Evolutionary conservation across 805 yeast genomes (phyloP).

Genomic region (Wickerhamomyces bisporus): DNA sequence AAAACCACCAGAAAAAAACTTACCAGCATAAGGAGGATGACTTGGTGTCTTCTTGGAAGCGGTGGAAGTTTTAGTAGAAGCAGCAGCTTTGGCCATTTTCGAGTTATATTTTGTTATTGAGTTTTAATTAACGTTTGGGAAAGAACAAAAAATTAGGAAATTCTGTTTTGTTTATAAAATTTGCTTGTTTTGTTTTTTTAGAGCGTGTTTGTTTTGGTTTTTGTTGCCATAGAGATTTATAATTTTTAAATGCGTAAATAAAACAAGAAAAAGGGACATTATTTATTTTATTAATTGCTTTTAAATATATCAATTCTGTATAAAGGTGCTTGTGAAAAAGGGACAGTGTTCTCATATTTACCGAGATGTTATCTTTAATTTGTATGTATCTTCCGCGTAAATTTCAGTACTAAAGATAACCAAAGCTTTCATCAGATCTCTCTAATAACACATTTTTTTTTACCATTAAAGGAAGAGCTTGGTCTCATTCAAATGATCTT

Average conservation of each 20-base stretch:
- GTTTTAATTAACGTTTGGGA: background rate
- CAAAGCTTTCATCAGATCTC: too few relatives aligned
- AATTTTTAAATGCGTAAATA: too few relatives aligned
- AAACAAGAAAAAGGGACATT: too few relatives aligned
- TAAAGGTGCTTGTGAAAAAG: background rate
- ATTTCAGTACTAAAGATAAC: background rate
- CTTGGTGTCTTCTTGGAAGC: slow-evolving; percentile 21
- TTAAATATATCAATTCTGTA: too few relatives aligned
- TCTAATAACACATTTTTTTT: too few relatives aligned
- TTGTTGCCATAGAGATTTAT: too few relatives aligned
- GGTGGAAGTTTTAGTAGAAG: slow-evolving; percentile 10
- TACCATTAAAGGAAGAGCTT: too few relatives aligned
- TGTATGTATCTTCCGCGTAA: background rate
- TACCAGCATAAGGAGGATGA: slow-evolving; percentile 25
- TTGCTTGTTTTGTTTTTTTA: too few relatives aligned
- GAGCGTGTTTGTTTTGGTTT: too few relatives aligned
- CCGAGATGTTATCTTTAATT: background rate
- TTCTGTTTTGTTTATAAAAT: too few relatives aligned
- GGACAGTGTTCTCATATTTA: background rate
- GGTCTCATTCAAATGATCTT: too few relatives aligned
- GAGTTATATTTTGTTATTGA: background rate
- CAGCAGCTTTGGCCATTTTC: slow-evolving; percentile 21
- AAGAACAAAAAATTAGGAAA: background rate
- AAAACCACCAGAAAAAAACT: slow-evolving; percentile 2
- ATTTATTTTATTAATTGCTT: too few relatives aligned